Evolutionary conservation across 2,329 filamentous ascomycete species (phyloP).

Genomic region (Cladobotryum protrusum): DNA sequence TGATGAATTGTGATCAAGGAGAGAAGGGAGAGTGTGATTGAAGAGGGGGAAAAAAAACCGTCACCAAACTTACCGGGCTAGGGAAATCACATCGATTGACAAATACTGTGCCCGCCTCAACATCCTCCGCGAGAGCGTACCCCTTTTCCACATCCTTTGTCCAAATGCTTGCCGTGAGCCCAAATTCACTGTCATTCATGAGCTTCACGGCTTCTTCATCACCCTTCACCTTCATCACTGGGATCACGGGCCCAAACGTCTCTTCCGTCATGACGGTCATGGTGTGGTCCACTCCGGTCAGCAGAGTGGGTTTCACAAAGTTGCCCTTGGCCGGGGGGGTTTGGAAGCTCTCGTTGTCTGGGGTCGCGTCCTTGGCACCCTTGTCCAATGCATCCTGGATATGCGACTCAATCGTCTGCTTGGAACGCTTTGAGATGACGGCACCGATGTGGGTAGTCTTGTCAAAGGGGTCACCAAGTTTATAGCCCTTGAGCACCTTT

Average conservation of each 20-base stretch:
- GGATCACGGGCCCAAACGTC: slow-evolving; percentile 90
- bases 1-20: neutral
- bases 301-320: slow-evolving; percentile 78
- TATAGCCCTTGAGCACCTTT: slow-evolving; percentile 74
- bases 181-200: slow-evolving; percentile 95
- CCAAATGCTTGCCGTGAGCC: slow-evolving; percentile 95
- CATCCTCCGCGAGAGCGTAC: slow-evolving; percentile 67
- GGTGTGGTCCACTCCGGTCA: slow-evolving; percentile 70
- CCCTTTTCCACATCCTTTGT: slow-evolving; percentile 77
- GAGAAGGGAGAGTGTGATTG: neutral
- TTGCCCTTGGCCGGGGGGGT: slow-evolving; percentile 72
- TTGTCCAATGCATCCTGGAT: slow-evolving; percentile 76
- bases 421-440: slow-evolving; percentile 76
- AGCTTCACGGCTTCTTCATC: slow-evolving; percentile 75
- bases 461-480: slow-evolving; percentile 80
- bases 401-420: slow-evolving; percentile 69
- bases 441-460: slow-evolving; percentile 77
- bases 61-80: slow-evolving; percentile 62
- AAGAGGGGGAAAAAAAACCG: neutral
- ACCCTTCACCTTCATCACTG: slow-evolving; percentile 75
- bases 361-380: slow-evolving; percentile 79
- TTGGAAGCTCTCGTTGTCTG: slow-evolving; percentile 70
- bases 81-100: slow-evolving; percentile 93
- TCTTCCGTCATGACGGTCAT: slow-evolving; percentile 92
- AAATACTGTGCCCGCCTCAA: slow-evolving; percentile 93